Conservation (phyloP, 2,329 filamentous ascomycete species). For the Colletotrichum theobromicola region DNA sequence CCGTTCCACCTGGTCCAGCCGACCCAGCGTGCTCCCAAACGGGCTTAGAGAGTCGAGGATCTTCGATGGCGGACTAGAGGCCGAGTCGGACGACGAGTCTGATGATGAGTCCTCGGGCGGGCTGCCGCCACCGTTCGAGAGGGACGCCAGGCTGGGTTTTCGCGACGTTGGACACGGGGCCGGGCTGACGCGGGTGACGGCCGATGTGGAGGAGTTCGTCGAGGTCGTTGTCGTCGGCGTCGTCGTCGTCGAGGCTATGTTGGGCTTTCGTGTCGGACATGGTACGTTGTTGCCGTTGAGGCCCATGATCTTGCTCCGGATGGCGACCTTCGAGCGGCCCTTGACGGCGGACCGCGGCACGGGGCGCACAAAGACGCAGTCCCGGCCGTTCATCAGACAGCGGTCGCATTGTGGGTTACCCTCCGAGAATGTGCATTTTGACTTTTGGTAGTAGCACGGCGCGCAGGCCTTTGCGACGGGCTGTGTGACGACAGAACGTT, state of each 20-base stretch:
- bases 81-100: constrained; percentile 14
- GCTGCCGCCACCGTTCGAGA: not conserved
- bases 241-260: not conserved
- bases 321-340: constrained; percentile 8
- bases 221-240: not conserved
- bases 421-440: constrained; percentile 20
- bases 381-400: constrained; percentile 19
- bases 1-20: not conserved
- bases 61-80: constrained; percentile 11
- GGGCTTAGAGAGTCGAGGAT: constrained; percentile 15
- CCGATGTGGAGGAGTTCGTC: not conserved
- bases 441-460: constrained; percentile 22
- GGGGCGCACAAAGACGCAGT: constrained; percentile 21
- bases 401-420: constrained; percentile 20
- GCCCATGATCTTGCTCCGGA: constrained; percentile 13
- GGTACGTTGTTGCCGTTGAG: not conserved
- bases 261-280: not conserved
- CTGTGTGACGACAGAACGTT: not conserved
- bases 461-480: constrained; percentile 20
- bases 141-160: not conserved
- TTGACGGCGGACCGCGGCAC: constrained; percentile 18
- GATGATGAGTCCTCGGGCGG: constrained; percentile 14
- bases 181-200: not conserved
- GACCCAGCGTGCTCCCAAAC: constrained; percentile 6
- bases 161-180: not conserved